phyloP scores from a whole-genome alignment of 2,329 filamentous ascomycete species.

The Aspergillus floridensis region DNA sequence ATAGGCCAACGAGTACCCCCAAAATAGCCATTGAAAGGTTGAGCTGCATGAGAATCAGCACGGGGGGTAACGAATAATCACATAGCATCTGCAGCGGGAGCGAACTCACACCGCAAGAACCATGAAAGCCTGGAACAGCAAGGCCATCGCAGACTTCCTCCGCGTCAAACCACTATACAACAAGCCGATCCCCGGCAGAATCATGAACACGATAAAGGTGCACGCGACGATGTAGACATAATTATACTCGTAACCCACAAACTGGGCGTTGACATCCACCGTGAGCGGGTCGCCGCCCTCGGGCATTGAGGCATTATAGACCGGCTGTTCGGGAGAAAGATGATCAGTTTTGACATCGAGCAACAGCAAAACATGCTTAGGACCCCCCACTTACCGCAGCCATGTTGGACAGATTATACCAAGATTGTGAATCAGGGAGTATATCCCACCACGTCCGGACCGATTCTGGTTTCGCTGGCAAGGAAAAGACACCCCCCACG shows the following conservation, averaged over 20 bases:
- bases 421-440: no score
- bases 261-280: conserved; percentile 59
- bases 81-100: neutral
- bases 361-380: neutral
- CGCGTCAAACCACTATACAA: conserved; percentile 63
- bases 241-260: conserved; percentile 58
- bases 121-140: conserved; percentile 63
- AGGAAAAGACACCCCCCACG: no score
- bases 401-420: neutral
- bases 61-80: neutral
- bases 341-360: neutral
- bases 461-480: no score
- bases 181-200: conserved; percentile 65
- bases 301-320: conserved; percentile 42
- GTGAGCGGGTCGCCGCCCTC: conserved; percentile 55
- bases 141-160: conserved; percentile 59
- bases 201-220: conserved; percentile 62
- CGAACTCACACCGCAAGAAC: conserved; percentile 52
- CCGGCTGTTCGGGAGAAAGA: conserved; percentile 21
- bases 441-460: no score
- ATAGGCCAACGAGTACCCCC: conserved; percentile 64
- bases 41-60: conserved; percentile 22
- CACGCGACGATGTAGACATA: conserved; percentile 59
- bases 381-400: neutral
- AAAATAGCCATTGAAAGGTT: conserved; percentile 60